Evolutionary conservation across 768 basidiomycete genomes (phyloP).

Genomic region (Leucocoprinus sp.): DNA sequence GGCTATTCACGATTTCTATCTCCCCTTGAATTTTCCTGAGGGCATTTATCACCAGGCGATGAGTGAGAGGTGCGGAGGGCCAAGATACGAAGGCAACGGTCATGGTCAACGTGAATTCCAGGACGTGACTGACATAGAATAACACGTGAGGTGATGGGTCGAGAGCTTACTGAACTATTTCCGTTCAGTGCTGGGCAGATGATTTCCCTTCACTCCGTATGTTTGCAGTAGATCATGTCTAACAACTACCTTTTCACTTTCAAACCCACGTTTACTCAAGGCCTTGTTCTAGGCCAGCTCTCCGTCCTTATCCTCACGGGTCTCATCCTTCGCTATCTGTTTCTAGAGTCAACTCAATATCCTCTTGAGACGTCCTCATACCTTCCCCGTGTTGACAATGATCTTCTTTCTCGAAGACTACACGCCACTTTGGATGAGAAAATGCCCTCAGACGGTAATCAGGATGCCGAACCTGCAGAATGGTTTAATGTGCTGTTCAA

Average conservation of each 20-base stretch:
- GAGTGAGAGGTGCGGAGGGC: conserved; percentile 43
- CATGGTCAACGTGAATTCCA: conserved; percentile 3
- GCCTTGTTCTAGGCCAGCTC: conserved; percentile 85
- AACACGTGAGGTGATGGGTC: neutral
- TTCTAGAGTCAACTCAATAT: conserved; percentile 71
- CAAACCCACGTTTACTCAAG: conserved; percentile 91
- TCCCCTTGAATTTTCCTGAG: conserved; percentile 16
- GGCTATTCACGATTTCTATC: conserved; percentile 11
- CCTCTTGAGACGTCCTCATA: conserved; percentile 49
- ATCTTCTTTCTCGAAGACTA: conserved; percentile 31
- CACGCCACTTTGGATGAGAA: conserved; percentile 17
- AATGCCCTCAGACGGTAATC: conserved; percentile 19
- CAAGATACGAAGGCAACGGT: conserved; percentile 30
- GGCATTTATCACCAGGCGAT: conserved; percentile 35
- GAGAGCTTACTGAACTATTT: neutral
- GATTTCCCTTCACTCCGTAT: neutral
- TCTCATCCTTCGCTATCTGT: conserved; percentile 89
- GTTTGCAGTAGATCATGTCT: conserved; percentile 29
- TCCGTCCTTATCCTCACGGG: conserved; percentile 73
- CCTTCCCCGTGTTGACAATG: conserved; percentile 48
- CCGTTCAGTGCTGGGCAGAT: neutral
- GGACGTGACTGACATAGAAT: neutral
- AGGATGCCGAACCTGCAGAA: conserved; percentile 62
- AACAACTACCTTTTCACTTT: conserved; percentile 61
- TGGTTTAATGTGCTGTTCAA: conserved; percentile 87